Evolutionary conservation across 257 asterid genomes (phyloP).

Genomic region (Rehmannia glutinosa): DNA sequence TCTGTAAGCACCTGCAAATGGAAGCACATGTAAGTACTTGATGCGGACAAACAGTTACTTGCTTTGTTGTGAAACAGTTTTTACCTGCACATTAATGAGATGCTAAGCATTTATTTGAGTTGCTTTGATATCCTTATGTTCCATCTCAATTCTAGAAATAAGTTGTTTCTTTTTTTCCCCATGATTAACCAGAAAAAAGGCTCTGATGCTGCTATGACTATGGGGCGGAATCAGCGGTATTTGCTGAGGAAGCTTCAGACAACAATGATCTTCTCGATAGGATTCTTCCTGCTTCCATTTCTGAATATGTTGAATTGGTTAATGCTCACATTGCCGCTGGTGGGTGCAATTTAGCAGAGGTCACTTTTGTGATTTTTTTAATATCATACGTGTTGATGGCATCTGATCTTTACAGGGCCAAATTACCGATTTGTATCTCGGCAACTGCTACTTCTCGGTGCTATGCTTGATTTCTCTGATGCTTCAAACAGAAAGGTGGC

Average conservation of each 20-base stretch:
- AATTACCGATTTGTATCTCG: conserved; percentile 78
- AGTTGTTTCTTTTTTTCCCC: neutral
- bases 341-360: conserved; percentile 33
- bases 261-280: conserved; percentile 82
- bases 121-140: neutral
- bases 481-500: conserved; percentile 84
- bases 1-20: conserved; percentile 67
- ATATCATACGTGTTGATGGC: conserved; percentile 8
- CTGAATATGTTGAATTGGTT: conserved; percentile 73
- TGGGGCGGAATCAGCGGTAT: conserved; percentile 89
- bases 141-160: neutral
- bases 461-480: conserved; percentile 88
- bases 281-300: conserved; percentile 74
- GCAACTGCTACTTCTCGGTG: conserved; percentile 81
- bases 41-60: neutral
- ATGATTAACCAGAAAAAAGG: conserved; percentile 72
- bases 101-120: neutral
- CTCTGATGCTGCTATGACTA: conserved; percentile 85
- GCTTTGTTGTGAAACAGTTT: neutral
- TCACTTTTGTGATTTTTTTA: neutral
- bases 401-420: conserved; percentile 55
- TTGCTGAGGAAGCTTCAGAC: conserved; percentile 94
- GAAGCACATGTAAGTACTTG: conserved; percentile 76
- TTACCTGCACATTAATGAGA: neutral
- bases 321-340: conserved; percentile 83